phyloP scores from a whole-genome alignment of 352 stramenopile genomes.

The Pythium folliculosum region DNA sequence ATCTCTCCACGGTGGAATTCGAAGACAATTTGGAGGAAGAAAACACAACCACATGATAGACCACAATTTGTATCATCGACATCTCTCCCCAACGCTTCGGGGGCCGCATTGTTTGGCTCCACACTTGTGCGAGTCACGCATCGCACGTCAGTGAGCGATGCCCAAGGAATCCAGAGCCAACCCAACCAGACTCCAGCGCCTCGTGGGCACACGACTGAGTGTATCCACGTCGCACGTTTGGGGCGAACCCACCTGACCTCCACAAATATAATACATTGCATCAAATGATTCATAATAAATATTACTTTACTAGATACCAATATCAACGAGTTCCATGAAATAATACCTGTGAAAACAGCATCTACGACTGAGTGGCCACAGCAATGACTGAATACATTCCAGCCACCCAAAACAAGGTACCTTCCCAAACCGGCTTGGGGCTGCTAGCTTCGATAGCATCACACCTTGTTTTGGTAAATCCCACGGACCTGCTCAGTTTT shows the following conservation, averaged over 20 bases:
- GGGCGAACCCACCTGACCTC: slow-evolving; percentile 6
- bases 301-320: neutral
- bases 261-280: neutral
- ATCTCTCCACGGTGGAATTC: slow-evolving; percentile 4
- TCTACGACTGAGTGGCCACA: neutral
- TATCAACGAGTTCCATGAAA: neutral
- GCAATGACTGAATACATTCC: slow-evolving; percentile 3
- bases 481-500: neutral
- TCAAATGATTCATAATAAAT: neutral
- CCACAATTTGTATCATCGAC: neutral
- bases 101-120: neutral
- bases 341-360: slow-evolving; percentile 6
- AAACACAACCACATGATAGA: neutral
- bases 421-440: neutral
- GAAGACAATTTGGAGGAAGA: neutral
- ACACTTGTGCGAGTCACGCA: slow-evolving; percentile 5
- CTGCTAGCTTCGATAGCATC: neutral
- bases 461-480: slow-evolving; percentile 1
- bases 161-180: slow-evolving; percentile 11
- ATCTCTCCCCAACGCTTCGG: neutral
- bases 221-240: slow-evolving; percentile 9
- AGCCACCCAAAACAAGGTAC: slow-evolving; percentile 5
- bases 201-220: neutral
- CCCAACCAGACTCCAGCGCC: neutral
- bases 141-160: slow-evolving; percentile 15